These are phyloP conservation scores for Calonectria pseudoturangicola DNA, from an alignment of 2,329 filamentous ascomycete species.

Conservation along the genomic window DNA sequence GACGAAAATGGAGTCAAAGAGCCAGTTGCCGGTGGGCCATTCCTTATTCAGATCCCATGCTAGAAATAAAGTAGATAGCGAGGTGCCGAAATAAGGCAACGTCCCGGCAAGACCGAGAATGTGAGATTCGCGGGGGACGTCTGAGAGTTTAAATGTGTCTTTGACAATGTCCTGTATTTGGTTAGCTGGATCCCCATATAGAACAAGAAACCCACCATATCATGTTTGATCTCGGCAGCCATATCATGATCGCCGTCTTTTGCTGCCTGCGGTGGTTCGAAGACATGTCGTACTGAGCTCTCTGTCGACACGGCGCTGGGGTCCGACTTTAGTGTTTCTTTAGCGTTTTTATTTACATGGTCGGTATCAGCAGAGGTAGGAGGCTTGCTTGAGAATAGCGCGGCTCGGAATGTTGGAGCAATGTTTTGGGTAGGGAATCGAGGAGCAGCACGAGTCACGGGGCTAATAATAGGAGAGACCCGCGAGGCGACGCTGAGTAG, in stretches of 20 bases:
- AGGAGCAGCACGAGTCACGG: conserved; percentile 27
- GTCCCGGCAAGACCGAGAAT: conserved; percentile 85
- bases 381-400: conserved; percentile 53
- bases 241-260: conserved; percentile 53
- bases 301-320: conserved; percentile 77
- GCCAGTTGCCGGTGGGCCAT: conserved; percentile 74
- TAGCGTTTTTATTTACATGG: conserved; percentile 71
- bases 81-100: conserved; percentile 90
- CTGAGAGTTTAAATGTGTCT: conserved; percentile 79
- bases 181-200: conserved; percentile 29
- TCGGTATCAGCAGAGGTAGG: conserved; percentile 65
- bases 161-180: conserved; percentile 75
- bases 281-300: conserved; percentile 73
- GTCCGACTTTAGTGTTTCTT: conserved; percentile 74
- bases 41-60: conserved; percentile 87
- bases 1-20: conserved; percentile 73
- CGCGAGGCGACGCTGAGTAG: conserved; percentile 50
- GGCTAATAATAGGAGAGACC: conserved; percentile 29
- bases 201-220: conserved; percentile 72
- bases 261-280: conserved; percentile 58
- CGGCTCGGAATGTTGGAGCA: conserved; percentile 42
- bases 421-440: conserved; percentile 39
- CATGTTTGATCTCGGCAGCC: conserved; percentile 62
- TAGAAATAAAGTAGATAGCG: conserved; percentile 86
- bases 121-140: conserved; percentile 81